Conservation (phyloP, 164 flowering plant genomes). For the Protea cynaroides region DNA sequence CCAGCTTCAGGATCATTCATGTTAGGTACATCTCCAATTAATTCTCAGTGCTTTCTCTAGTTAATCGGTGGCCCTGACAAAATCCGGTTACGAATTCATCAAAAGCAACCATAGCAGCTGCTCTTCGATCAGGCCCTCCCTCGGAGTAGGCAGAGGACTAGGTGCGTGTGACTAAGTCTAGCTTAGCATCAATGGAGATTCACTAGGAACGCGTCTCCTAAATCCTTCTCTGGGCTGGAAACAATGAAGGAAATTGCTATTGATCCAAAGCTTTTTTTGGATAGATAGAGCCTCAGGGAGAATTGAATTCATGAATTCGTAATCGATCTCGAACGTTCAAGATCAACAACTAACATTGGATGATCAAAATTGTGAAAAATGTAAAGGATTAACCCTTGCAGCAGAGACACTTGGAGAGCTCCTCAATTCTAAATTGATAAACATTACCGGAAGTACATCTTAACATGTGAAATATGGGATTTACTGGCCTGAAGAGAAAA, state of each 20-base stretch:
- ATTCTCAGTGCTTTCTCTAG: too few relatives aligned
- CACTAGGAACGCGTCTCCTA: background rate
- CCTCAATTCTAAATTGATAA: background rate
- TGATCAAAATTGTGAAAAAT: conserved; percentile 2
- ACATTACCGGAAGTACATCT: background rate
- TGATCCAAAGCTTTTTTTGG: too few relatives aligned
- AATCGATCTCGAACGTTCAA: too few relatives aligned
- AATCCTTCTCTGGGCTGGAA: background rate
- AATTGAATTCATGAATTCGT: too few relatives aligned
- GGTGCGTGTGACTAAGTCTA: background rate
- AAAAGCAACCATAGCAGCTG: background rate
- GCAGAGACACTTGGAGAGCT: conserved; percentile 4
- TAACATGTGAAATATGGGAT: background rate
- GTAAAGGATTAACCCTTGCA: conserved; percentile 1
- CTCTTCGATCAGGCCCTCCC: background rate
- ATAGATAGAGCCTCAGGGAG: too few relatives aligned
- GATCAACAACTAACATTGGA: too few relatives aligned
- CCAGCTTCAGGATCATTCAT: too few relatives aligned
- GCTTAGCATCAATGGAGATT: conserved; percentile 2
- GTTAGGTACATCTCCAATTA: too few relatives aligned
- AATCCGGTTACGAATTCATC: background rate
- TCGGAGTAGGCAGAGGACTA: background rate
- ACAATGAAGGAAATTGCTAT: conserved; percentile 5
- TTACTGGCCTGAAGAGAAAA: background rate
- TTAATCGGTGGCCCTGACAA: too few relatives aligned